Conservation (phyloP, 192 early-diverging fungal genomes). For the Mortierella hygrophila region DNA sequence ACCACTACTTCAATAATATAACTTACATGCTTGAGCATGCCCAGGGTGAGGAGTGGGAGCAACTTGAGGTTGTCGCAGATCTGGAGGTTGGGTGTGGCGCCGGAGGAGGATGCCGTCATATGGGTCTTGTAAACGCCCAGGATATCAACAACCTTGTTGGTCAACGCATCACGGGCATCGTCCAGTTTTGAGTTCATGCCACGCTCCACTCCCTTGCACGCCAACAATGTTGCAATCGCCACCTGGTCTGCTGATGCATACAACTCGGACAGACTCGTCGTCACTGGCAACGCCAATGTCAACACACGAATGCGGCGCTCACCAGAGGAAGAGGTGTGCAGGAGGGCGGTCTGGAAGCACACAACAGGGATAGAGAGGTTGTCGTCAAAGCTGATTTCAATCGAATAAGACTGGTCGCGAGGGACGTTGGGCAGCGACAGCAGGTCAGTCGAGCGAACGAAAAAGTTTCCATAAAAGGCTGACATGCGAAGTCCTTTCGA, state of each 20-base stretch:
- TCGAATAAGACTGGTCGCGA: constrained; percentile 91
- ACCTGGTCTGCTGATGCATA: constrained; percentile 88
- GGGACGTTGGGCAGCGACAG: constrained; percentile 92
- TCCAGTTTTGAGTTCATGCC: constrained; percentile 88
- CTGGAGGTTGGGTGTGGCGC: constrained; percentile 85
- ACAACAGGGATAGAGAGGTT: constrained; percentile 79
- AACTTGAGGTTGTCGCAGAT: constrained; percentile 88
- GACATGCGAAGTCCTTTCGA: constrained; percentile 91
- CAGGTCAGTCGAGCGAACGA: constrained; percentile 94
- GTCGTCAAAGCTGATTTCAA: constrained; percentile 86
- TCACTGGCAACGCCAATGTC: constrained; percentile 91
- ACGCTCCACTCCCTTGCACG: constrained; percentile 93
- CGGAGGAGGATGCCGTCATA: constrained; percentile 76
- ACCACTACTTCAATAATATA: not conserved
- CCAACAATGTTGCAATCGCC: constrained; percentile 84
- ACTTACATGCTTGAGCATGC: constrained; percentile 87
- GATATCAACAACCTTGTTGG: constrained; percentile 90
- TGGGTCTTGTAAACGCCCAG: constrained; percentile 89
- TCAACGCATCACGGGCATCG: constrained; percentile 93
- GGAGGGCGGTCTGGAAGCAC: constrained; percentile 95
- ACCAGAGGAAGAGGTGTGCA: constrained; percentile 88
- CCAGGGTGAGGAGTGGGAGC: constrained; percentile 85
- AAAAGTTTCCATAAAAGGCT: constrained; percentile 97
- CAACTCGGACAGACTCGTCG: constrained; percentile 81
- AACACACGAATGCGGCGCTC: constrained; percentile 96